Evolutionary conservation across 768 basidiomycete genomes (phyloP).

Genomic region (Tricholoma terreum): DNA sequence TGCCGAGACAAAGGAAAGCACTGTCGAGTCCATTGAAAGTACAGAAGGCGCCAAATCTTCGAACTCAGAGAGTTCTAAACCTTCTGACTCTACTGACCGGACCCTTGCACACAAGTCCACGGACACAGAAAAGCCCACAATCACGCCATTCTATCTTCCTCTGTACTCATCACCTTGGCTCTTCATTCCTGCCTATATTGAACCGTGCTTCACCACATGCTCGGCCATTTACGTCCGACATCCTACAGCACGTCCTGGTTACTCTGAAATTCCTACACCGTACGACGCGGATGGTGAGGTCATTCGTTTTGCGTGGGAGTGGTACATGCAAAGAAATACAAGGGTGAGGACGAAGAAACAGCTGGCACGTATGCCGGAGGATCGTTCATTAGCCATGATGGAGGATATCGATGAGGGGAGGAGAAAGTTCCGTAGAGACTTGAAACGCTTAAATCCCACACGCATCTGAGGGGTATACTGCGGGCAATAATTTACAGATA

Average conservation of each 20-base stretch:
- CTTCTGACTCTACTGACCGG: slow-evolving; percentile 2
- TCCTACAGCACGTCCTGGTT: slow-evolving; percentile 93
- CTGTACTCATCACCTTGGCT: slow-evolving; percentile 85
- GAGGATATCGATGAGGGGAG: slow-evolving; percentile 28
- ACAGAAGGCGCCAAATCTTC: neutral
- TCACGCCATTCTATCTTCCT: slow-evolving; percentile 84
- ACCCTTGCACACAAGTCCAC: slow-evolving; percentile 3
- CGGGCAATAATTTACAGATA: neutral
- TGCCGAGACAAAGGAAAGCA: neutral
- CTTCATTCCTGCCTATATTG: slow-evolving; percentile 90
- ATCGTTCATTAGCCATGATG: slow-evolving; percentile 44
- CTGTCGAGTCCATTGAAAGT: neutral
- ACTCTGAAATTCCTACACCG: slow-evolving; percentile 93
- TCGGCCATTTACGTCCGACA: slow-evolving; percentile 92
- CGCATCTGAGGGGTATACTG: neutral
- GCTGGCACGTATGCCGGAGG: slow-evolving; percentile 62
- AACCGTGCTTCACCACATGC: slow-evolving; percentile 82
- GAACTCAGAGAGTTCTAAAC: too few species aligned
- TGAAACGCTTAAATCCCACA: slow-evolving; percentile 15
- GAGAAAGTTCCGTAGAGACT: slow-evolving; percentile 21
- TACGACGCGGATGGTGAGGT: slow-evolving; percentile 95
- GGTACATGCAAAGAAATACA: slow-evolving; percentile 75
- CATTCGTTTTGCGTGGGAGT: slow-evolving; percentile 93
- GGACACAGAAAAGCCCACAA: slow-evolving; percentile 11
- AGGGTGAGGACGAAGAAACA: slow-evolving; percentile 63